phyloP scores from a whole-genome alignment of 495 filamentous ascomycete genomes.

The Xylaria curta region DNA sequence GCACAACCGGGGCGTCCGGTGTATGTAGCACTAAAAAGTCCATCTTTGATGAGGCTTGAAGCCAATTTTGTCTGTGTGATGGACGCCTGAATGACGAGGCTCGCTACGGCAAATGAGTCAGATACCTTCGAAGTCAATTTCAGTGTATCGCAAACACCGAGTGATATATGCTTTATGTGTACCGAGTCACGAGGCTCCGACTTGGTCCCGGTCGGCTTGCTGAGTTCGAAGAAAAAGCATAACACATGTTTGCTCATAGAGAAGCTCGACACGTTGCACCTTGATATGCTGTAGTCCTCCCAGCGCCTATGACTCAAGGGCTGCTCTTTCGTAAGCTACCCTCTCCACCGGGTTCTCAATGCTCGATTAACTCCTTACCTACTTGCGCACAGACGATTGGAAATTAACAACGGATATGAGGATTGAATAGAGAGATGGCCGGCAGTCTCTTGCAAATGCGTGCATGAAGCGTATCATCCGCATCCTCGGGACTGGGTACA shows the following conservation, averaged over 20 bases:
- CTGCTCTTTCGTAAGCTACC: background rate
- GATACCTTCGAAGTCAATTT: background rate
- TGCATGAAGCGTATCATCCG: conserved; percentile 19
- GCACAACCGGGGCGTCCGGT: background rate
- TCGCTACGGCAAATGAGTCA: background rate
- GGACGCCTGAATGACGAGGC: conserved; percentile 1
- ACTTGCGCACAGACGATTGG: background rate
- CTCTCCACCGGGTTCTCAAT: background rate
- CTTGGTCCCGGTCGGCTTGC: background rate
- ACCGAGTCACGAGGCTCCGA: conserved; percentile 9
- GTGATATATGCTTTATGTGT: background rate
- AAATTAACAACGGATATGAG: background rate
- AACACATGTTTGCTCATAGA: conserved; percentile 18
- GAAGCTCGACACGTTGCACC: conserved; percentile 18
- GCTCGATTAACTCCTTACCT: background rate
- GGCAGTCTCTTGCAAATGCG: background rate
- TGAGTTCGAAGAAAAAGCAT: background rate
- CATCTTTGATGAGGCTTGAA: background rate
- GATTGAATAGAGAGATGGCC: background rate
- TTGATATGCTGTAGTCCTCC: conserved; percentile 7
- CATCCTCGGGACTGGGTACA: background rate
- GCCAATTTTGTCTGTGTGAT: background rate
- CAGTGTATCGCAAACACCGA: background rate
- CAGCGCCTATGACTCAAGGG: background rate
- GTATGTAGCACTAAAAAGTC: too few species aligned